Percentiles rank a stretch among this genome's conserved stretches.
These are phyloP conservation scores for Ceratocystis lukuohia DNA, from an alignment of 2,329 filamentous ascomycete species.

Conservation along the genomic window DNA sequence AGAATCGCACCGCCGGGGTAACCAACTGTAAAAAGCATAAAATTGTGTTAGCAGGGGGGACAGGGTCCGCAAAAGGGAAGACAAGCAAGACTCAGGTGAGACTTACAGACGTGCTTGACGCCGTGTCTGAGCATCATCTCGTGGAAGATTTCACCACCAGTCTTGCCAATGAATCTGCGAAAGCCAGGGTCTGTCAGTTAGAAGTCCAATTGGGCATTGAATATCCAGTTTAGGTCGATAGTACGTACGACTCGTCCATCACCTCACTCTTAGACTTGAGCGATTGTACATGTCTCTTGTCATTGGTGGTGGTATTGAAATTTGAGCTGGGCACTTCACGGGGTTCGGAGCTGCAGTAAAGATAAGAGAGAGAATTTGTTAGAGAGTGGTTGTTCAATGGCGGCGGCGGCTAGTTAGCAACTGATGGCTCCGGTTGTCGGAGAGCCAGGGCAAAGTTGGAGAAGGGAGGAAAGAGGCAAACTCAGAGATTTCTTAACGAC, in stretches of 20 bases:
- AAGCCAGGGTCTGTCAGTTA: slow-evolving; percentile 3
- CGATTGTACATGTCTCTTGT: slow-evolving; percentile 52
- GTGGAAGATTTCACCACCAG: slow-evolving; percentile 91
- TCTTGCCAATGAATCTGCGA: slow-evolving; percentile 76
- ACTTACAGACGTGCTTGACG: slow-evolving; percentile 90
- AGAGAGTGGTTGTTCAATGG: background rate
- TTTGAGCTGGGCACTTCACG: slow-evolving; percentile 51
- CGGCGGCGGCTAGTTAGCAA: background rate
- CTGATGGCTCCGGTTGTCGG: background rate
- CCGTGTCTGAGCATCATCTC: slow-evolving; percentile 94
- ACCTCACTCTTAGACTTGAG: slow-evolving; percentile 47
- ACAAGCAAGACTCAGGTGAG: slow-evolving; percentile 3
- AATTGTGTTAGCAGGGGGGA: slow-evolving; percentile 7
- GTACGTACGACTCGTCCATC: slow-evolving; percentile 67
- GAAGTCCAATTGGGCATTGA: background rate
- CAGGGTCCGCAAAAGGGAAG: slow-evolving; percentile 14
- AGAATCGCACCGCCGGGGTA: slow-evolving; percentile 95
- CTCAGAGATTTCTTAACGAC: background rate
- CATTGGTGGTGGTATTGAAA: slow-evolving; percentile 38
- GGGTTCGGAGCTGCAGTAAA: slow-evolving; percentile 31
- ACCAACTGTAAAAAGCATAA: slow-evolving; percentile 40
- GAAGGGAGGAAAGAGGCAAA: background rate
- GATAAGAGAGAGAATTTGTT: slow-evolving; percentile 20
- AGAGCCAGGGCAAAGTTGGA: too few species aligned
- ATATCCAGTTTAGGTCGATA: background rate